Percentiles rank a stretch among this genome's conserved stretches.
These are phyloP conservation scores for Sclerotinia trifoliorum DNA, from an alignment of 2,329 filamentous ascomycete genomes.

Conservation along the genomic window DNA sequence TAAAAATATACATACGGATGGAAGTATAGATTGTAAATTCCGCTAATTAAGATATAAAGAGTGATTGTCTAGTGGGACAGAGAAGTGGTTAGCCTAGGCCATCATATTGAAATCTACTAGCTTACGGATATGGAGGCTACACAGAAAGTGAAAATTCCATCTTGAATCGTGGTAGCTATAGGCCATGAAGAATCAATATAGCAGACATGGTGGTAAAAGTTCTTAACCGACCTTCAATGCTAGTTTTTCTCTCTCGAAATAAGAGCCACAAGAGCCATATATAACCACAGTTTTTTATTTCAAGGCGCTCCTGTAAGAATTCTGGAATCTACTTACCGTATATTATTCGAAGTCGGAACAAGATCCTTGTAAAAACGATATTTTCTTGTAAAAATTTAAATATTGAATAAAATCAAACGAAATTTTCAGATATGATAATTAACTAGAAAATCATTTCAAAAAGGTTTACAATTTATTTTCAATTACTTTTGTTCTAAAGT, in stretches of 20 bases:
- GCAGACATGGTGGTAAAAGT: neutral
- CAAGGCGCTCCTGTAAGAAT: too few species aligned
- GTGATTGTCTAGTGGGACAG: neutral
- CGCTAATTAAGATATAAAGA: neutral
- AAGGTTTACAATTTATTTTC: too few species aligned
- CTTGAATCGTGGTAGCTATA: neutral
- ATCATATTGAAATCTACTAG: neutral
- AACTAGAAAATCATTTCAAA: too few species aligned
- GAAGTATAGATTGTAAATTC: slow-evolving; percentile 1
- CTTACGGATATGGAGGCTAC: neutral
- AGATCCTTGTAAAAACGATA: too few species aligned
- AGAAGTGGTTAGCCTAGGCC: neutral
- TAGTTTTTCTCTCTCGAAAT: neutral
- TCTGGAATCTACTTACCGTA: too few species aligned
- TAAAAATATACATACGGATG: neutral
- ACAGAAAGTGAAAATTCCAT: neutral
- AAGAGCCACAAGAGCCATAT: too few species aligned
- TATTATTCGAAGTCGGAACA: too few species aligned
- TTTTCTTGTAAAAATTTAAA: too few species aligned
- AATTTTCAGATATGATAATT: too few species aligned
- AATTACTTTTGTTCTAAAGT: too few species aligned
- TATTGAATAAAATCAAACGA: too few species aligned
- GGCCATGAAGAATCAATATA: neutral
- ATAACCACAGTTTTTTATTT: too few species aligned
- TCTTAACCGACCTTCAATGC: neutral